Evolutionary conservation across 2,329 filamentous ascomycete genomes (phyloP).

Genomic region (Phoma herbarum): DNA sequence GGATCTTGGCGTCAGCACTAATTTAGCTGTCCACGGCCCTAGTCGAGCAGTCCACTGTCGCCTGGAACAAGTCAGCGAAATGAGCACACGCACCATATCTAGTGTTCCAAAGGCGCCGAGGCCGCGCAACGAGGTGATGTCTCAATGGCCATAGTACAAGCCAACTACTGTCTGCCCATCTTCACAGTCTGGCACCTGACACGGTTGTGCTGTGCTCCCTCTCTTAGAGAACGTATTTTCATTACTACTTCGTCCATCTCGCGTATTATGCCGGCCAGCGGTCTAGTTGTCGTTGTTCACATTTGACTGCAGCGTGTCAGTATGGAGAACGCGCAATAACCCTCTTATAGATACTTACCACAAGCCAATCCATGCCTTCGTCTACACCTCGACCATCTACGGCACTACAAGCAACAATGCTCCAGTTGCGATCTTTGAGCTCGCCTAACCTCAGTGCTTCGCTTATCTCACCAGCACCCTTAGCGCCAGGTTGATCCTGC

Average conservation of each 20-base stretch:
- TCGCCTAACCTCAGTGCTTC: slow-evolving; percentile 91
- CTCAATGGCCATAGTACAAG: slow-evolving; percentile 5
- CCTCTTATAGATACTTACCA: slow-evolving; percentile 66
- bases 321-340: slow-evolving; percentile 2
- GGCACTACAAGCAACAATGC: slow-evolving; percentile 95
- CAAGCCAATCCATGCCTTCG: slow-evolving; percentile 99
- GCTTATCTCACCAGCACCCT: slow-evolving; percentile 95
- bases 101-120: too few relatives aligned
- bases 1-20: slow-evolving; percentile 13
- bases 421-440: slow-evolving; percentile 97
- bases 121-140: background rate
- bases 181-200: slow-evolving; percentile 27
- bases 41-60: background rate
- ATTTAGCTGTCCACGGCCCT: background rate
- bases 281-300: slow-evolving; percentile 17
- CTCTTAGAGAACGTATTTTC: slow-evolving; percentile 14
- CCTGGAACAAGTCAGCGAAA: background rate
- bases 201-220: slow-evolving; percentile 35
- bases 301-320: slow-evolving; percentile 18
- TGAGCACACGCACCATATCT: background rate
- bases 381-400: slow-evolving; percentile 94
- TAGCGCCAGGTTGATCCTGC: slow-evolving; percentile 96
- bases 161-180: slow-evolving; percentile 7
- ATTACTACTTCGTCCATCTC: slow-evolving; percentile 16
- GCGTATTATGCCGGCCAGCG: slow-evolving; percentile 9